Evolutionary conservation across 371 early-diverging fungal genomes (phyloP).

Genomic region (Fennellomyces sp.): DNA sequence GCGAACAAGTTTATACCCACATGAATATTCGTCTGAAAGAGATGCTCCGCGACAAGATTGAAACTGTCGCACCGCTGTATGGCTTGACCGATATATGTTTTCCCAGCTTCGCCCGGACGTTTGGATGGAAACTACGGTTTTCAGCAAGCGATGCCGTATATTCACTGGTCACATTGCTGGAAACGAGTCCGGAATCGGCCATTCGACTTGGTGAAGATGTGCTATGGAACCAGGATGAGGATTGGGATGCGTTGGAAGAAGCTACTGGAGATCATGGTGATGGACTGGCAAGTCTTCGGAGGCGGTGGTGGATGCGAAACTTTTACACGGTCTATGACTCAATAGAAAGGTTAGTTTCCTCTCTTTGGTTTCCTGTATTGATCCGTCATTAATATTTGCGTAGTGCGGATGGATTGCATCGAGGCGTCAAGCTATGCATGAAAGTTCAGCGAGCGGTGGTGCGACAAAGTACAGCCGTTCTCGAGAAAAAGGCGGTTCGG

Average conservation of each 20-base stretch:
- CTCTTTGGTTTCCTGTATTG: no score
- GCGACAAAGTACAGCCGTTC: conserved; percentile 71
- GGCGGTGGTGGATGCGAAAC: conserved; percentile 69
- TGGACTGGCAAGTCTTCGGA: conserved; percentile 25
- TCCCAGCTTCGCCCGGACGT: conserved; percentile 80
- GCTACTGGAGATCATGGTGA: conserved; percentile 15
- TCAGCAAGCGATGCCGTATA: conserved; percentile 87
- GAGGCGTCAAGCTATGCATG: conserved; percentile 76
- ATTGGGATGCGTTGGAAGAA: conserved; percentile 27
- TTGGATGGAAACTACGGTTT: conserved; percentile 75
- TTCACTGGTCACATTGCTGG: conserved; percentile 76
- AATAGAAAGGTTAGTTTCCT: conserved; percentile 59
- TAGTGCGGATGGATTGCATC: conserved; percentile 56
- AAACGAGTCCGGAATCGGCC: conserved; percentile 56
- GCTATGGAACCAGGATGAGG: conserved; percentile 34
- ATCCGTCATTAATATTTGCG: no score
- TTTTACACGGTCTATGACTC: conserved; percentile 91
- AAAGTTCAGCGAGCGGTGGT: conserved; percentile 77
- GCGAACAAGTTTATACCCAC: conserved; percentile 73
- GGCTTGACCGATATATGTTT: conserved; percentile 77
- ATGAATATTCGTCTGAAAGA: conserved; percentile 80
- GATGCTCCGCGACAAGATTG: conserved; percentile 67
- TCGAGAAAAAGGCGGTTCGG: conserved; percentile 75
- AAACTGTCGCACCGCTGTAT: conserved; percentile 74
- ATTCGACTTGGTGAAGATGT: conserved; percentile 44